Evolutionary conservation across 306 rosid genomes (phyloP).

Genomic region (Citrullus amarus): DNA sequence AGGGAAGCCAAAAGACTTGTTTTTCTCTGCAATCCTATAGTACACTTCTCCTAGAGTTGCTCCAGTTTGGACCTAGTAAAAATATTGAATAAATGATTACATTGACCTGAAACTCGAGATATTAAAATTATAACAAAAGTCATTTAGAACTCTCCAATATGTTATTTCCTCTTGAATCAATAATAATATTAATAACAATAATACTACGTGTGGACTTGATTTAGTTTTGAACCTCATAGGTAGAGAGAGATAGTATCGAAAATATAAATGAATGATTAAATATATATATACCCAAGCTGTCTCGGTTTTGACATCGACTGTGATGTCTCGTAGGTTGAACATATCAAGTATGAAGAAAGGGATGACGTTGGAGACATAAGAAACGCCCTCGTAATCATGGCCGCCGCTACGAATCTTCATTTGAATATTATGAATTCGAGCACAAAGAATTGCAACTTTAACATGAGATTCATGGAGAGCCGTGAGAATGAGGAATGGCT

Average conservation of each 20-base stretch:
- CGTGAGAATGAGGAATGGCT: constrained; percentile 38
- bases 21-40: constrained; percentile 31
- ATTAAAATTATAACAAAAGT: too few relatives aligned
- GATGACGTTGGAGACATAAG: constrained; percentile 20
- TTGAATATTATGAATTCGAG: constrained; percentile 19
- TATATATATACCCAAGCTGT: constrained; percentile 17
- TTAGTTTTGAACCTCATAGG: too few relatives aligned
- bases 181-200: too few relatives aligned
- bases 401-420: constrained; percentile 52
- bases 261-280: not conserved
- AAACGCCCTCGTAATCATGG: constrained; percentile 46
- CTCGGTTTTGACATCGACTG: constrained; percentile 14
- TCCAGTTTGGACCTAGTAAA: constrained; percentile 24
- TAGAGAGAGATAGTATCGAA: not conserved
- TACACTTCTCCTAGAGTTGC: constrained; percentile 45
- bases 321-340: constrained; percentile 40
- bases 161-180: too few relatives aligned
- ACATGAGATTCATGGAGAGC: constrained; percentile 35
- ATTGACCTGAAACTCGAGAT: too few relatives aligned
- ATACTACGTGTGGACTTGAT: too few relatives aligned
- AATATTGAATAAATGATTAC: not conserved
- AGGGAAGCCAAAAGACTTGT: constrained; percentile 28
- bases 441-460: constrained; percentile 30
- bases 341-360: constrained; percentile 46
- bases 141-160: too few relatives aligned